Evolutionary conservation across 2,329 filamentous ascomycete species (phyloP).

Genomic region (Microsporum audouinii): DNA sequence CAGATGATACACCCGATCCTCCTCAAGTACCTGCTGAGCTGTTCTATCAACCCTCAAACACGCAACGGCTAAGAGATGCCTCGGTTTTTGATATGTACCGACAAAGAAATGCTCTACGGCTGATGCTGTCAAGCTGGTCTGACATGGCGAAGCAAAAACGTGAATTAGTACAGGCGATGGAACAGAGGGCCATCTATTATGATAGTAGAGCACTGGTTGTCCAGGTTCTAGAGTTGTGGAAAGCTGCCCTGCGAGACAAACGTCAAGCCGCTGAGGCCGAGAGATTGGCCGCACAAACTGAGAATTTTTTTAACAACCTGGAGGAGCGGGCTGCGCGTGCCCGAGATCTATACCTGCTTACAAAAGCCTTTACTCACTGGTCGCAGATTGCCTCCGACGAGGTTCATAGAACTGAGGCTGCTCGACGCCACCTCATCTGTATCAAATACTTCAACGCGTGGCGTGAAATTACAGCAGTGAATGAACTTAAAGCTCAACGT

Average conservation of each 20-base stretch:
- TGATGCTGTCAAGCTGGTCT: slow-evolving; percentile 39
- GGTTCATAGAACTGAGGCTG: slow-evolving; percentile 53
- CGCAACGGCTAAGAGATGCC: slow-evolving; percentile 41
- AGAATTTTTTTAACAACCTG: slow-evolving; percentile 44
- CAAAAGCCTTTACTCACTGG: slow-evolving; percentile 59
- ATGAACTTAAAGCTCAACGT: slow-evolving; percentile 43
- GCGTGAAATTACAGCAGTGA: slow-evolving; percentile 53
- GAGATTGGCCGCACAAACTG: slow-evolving; percentile 29
- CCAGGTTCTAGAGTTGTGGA: slow-evolving; percentile 44
- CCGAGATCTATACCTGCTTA: slow-evolving; percentile 53
- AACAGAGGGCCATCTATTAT: slow-evolving; percentile 37
- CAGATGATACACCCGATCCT: not conserved
- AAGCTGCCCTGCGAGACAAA: slow-evolving; percentile 29
- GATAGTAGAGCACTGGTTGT: slow-evolving; percentile 43
- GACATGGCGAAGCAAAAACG: slow-evolving; percentile 29
- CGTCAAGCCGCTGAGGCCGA: slow-evolving; percentile 24
- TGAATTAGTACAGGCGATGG: slow-evolving; percentile 28
- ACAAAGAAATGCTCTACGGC: slow-evolving; percentile 28
- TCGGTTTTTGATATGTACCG: slow-evolving; percentile 38
- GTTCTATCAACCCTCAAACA: slow-evolving; percentile 40
- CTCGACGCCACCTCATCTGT: slow-evolving; percentile 58
- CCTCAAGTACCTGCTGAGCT: slow-evolving; percentile 25
- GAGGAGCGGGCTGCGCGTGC: slow-evolving; percentile 52
- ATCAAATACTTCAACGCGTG: slow-evolving; percentile 59
- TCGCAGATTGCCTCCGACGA: slow-evolving; percentile 53